phyloP scores from a whole-genome alignment of 495 filamentous ascomycete genomes.

The Neurospora tetraspora region DNA sequence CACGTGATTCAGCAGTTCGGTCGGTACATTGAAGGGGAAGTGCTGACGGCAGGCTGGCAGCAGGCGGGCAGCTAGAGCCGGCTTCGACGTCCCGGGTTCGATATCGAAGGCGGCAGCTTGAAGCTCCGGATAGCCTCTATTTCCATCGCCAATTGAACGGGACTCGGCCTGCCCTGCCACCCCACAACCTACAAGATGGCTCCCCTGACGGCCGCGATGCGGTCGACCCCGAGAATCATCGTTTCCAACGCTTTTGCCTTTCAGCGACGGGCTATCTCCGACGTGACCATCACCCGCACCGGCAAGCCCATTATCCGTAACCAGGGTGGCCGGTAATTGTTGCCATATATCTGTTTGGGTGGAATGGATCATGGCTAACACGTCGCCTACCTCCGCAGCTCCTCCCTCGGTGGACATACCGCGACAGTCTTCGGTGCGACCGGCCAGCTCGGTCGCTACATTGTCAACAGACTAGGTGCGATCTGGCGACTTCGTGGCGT shows the following conservation, averaged over 20 bases:
- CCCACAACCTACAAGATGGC: conserved; percentile 32
- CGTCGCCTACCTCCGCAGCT: conserved; percentile 7
- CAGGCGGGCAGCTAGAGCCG: neutral
- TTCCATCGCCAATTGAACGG: conserved; percentile 25
- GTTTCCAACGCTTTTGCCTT: conserved; percentile 14
- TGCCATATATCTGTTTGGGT: conserved; percentile 10
- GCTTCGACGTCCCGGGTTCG: neutral
- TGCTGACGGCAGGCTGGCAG: neutral
- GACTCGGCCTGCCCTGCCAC: conserved; percentile 24
- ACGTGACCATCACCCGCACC: conserved; percentile 75
- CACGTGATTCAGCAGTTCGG: conserved; percentile 9
- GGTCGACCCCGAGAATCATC: conserved; percentile 28
- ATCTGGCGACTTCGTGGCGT: conserved; percentile 1
- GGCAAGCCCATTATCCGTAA: conserved; percentile 77
- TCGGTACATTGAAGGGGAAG: neutral
- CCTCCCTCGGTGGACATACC: conserved; percentile 63
- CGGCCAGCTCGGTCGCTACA: conserved; percentile 91
- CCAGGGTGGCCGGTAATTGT: conserved; percentile 69
- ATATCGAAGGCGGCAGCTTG: conserved; percentile 6
- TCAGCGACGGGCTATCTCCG: conserved; percentile 51
- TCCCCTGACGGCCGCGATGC: conserved; percentile 38
- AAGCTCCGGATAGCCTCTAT: conserved; percentile 13
- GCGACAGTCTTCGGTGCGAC: conserved; percentile 97
- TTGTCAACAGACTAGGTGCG: conserved; percentile 88
- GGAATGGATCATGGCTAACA: conserved; percentile 8